Conservation (phyloP, 1,139 yeast species). For the Debaryomyces nepalensis region DNA sequence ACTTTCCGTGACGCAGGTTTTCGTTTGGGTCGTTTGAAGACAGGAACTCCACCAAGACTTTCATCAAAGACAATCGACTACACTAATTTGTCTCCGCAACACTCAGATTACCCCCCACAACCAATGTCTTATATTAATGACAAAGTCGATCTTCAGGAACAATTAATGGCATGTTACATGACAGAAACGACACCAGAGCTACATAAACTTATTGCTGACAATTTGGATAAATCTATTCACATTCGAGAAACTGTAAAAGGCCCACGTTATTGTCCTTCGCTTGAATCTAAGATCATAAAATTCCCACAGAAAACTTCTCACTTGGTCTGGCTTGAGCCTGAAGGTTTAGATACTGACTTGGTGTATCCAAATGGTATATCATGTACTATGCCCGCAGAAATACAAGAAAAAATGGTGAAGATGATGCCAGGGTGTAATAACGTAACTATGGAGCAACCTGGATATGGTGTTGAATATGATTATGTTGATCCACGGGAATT, state of each 20-base stretch:
- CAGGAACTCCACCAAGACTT: conserved; percentile 96
- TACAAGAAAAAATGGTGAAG: conserved; percentile 73
- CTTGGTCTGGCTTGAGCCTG: conserved; percentile 95
- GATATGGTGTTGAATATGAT: conserved; percentile 98
- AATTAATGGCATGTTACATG: conserved; percentile 72
- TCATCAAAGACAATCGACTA: conserved; percentile 75
- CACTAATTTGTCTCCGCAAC: conserved; percentile 60
- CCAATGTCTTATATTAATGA: conserved; percentile 93
- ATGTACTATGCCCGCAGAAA: conserved; percentile 94
- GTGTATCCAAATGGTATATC: conserved; percentile 97
- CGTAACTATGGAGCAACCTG: conserved; percentile 88
- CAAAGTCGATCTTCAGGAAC: conserved; percentile 58
- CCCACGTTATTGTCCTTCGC: conserved; percentile 96
- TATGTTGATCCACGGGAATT: conserved; percentile 93
- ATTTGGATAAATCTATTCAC: conserved; percentile 83
- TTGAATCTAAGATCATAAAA: conserved; percentile 84
- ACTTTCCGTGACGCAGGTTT: conserved; percentile 82
- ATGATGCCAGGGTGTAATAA: conserved; percentile 90
- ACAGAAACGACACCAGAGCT: conserved; percentile 78
- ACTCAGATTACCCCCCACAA: conserved; percentile 77
- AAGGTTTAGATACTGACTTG: conserved; percentile 82
- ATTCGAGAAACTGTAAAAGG: conserved; percentile 94
- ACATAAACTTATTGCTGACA: conserved; percentile 69
- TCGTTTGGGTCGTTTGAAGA: conserved; percentile 84
- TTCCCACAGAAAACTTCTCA: conserved; percentile 80